Evolutionary conservation across 441 rosid species (phyloP).

Genomic region (Daphne laureola): DNA sequence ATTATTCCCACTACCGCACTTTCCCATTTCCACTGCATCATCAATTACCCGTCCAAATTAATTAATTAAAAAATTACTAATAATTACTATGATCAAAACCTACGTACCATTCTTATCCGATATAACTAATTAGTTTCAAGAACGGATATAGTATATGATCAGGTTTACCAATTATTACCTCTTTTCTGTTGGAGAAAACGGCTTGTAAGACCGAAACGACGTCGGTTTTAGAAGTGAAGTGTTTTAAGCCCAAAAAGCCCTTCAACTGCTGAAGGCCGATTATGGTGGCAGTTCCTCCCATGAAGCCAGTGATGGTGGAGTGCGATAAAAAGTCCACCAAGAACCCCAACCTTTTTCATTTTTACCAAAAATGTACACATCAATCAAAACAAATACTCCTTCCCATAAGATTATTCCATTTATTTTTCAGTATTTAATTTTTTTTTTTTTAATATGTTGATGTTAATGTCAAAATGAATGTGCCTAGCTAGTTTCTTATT

Average conservation of each 20-base stretch:
- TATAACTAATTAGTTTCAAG: too few relatives aligned
- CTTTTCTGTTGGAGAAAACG: conserved; percentile 34
- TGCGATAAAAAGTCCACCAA: conserved; percentile 89
- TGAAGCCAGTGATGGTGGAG: conserved; percentile 87
- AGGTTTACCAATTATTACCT: conserved; percentile 31
- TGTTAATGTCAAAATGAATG: too few relatives aligned
- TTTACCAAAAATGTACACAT: neutral
- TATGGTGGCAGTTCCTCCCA: conserved; percentile 79
- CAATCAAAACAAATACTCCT: conserved; percentile 4
- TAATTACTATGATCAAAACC: too few relatives aligned
- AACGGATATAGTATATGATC: too few relatives aligned
- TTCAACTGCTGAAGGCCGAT: conserved; percentile 74
- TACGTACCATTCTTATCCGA: too few relatives aligned
- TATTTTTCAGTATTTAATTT: too few relatives aligned
- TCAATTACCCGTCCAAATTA: conserved; percentile 2
- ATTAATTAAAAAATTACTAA: too few relatives aligned
- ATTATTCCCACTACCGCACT: conserved; percentile 47
- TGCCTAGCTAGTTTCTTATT: too few relatives aligned
- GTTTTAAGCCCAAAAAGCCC: conserved; percentile 58
- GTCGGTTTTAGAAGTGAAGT: conserved; percentile 67
- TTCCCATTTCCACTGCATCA: conserved; percentile 73
- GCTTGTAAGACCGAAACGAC: conserved; percentile 56
- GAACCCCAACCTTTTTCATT: conserved; percentile 51
- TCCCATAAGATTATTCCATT: too few relatives aligned
- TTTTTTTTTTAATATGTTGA: too few relatives aligned